Base-by-base conservation (phyloP, 805 yeast species). In the Tetrapisispora taiwanensis region DNA sequence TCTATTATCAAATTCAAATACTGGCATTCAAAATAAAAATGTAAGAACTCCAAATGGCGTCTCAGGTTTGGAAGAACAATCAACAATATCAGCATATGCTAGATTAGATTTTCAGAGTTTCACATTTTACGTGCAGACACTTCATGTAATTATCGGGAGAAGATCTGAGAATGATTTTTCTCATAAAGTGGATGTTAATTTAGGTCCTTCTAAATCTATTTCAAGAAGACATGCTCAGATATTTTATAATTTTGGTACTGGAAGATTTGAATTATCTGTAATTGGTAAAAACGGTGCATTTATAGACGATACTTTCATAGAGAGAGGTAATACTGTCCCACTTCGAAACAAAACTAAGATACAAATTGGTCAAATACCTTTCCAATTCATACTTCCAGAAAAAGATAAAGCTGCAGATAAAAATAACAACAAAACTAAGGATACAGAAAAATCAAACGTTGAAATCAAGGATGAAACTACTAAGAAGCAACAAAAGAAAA, bases 281-380 rank as follows among this genome's bases (percentile, higher is more conserved):
- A 71, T 89, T 53, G 98, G 98, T 17, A 75, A 95, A 53, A 92
- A 92, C 62, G 98, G 98, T 32, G 97, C 97, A 2, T 92, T 92
- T 70, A 95, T 92, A 3, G 92, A 90, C 62, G 95, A 88, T 52
- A 71, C 71, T 30, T 92, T 90, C 62, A 82, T 92, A 7, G 96
- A 87, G 58, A 78, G 84, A 48, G 97, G 95, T 8, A 79, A 85
- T 31, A 92, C 98, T 0, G 88, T 92, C 8, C 95, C 95, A 2
- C 68, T 92, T 39, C 71, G 71, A 19, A 86, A 90, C 63, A 84
- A 82, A 34, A 79, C 89, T 1, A 83, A 84, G 54, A 79, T 92
- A 41, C 97, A 92, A 62, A 86, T 92, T 33, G 97, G 97, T 13
- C 95, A 87, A 55, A 85, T 90, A 15, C 82, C 87, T 8, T 92